phyloP scores from a whole-genome alignment of 1,284 basidiomycete genomes.

The Chondrostereum purpureum region DNA sequence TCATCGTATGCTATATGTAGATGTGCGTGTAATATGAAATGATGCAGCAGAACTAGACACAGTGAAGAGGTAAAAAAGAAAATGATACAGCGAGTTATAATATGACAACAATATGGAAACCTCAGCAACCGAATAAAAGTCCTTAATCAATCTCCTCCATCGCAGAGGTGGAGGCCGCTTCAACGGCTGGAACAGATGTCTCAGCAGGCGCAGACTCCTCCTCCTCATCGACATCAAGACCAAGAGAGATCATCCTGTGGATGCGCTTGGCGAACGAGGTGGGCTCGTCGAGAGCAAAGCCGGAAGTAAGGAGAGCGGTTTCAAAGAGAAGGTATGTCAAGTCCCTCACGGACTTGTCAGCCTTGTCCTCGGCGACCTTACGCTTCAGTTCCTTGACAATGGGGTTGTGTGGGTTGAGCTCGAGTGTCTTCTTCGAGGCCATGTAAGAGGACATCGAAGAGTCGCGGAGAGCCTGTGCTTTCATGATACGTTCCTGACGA shows the following conservation, averaged over 20 bases:
- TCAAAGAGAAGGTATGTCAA: constrained; percentile 95
- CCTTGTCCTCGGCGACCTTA: constrained; percentile 95
- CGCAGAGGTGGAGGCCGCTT: constrained; percentile 60
- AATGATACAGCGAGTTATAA: neutral
- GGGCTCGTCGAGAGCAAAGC: constrained; percentile 94
- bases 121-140: constrained; percentile 10
- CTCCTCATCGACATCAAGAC: constrained; percentile 79
- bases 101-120: constrained; percentile 1
- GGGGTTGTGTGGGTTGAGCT: constrained; percentile 91
- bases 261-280: constrained; percentile 94
- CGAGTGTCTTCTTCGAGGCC: constrained; percentile 98
- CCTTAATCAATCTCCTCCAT: constrained; percentile 83
- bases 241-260: constrained; percentile 93
- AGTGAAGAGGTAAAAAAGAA: too few species aligned
- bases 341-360: constrained; percentile 97
- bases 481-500: constrained; percentile 95
- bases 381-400: constrained; percentile 96
- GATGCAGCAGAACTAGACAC: neutral
- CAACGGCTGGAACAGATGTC: constrained; percentile 41
- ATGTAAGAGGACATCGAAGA: constrained; percentile 99
- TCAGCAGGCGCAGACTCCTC: constrained; percentile 37
- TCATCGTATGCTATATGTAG: neutral
- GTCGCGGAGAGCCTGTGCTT: constrained; percentile 97
- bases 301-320: constrained; percentile 90
- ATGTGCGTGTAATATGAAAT: neutral